A percentile compares a stretch with the other conserved stretches of the same genome.
Conservation (phyloP, 2,329 filamentous ascomycete species). For the Sporothrix humicola region DNA sequence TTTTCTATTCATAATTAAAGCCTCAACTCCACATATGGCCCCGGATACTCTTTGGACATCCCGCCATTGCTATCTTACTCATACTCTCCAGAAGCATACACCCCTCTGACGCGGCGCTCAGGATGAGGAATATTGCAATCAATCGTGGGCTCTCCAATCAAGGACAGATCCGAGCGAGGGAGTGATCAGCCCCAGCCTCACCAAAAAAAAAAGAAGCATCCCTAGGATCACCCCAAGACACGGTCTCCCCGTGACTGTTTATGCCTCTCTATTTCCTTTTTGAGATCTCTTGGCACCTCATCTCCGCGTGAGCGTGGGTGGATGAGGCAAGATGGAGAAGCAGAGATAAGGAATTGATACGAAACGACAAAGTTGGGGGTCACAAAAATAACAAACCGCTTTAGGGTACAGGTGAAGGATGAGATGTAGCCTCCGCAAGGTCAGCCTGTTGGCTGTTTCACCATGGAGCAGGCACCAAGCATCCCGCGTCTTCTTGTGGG, state of each 20-base stretch:
- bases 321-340: neutral
- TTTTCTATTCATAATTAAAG: neutral
- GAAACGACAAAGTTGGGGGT: neutral
- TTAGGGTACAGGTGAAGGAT: neutral
- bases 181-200: neutral
- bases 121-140: neutral
- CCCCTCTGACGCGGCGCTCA: neutral
- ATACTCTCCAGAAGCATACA: neutral
- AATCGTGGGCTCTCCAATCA: neutral
- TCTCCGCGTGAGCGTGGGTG: neutral
- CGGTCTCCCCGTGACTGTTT: neutral
- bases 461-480: neutral
- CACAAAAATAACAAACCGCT: too few species aligned
- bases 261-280: neutral
- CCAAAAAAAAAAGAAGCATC: too few species aligned
- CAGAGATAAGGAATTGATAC: neutral
- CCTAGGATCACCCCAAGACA: neutral
- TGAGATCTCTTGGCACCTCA: neutral
- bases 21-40: neutral
- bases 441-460: conserved; percentile 18
- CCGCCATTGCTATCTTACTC: neutral
- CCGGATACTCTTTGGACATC: too few species aligned
- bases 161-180: neutral
- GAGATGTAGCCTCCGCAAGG: neutral
- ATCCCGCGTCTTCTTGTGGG: conserved; percentile 2